Evolutionary conservation across 1,139 yeast species (phyloP), one percentile per base, ranked within the genome.

Genomic region (Zygosaccharomyces sapae): DNA sequence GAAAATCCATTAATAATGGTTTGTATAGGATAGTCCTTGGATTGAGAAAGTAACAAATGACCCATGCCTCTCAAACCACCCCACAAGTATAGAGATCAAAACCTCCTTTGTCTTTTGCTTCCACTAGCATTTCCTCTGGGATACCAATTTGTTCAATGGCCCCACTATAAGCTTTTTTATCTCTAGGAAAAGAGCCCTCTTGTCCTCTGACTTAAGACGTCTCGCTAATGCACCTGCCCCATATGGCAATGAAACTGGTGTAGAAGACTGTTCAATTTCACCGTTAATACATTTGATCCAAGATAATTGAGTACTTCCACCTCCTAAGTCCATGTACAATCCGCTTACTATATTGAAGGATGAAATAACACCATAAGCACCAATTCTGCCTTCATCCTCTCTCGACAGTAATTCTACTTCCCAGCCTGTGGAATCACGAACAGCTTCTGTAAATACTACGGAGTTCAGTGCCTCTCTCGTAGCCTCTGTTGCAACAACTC

Each of bases 21-120:
- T 50, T 77, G 78, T 22, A 77, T 76, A 4, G 81, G 81, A 48
- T 77, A 75, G 10, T 71, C 72, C 34, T 70, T 69, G 36, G 73
- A 73, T 54, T 75, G 76, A 1, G 82, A 73, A 42, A 81, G 67
- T 6, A 81, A 56, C 33, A 80, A 63, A 61, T 79, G 81, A 0
- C 86, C 86, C 47, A 81, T 68, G 2, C 83, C 85, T 54, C 87
- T 70, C 44, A 80, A 69, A 0, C 86, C 86, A 45, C 86, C 86
- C 87, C 87, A 53, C 84, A 79, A 4, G 81, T 76, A 58, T 76
- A 80, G 33, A 81, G 58, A 53, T 78, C 75, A 55, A 76, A 75
- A 0, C 86, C 86, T 9, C 82, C 82, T 33, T 75, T 73, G 25
- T 56, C 55, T 38, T 68, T 66, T 0, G 84, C 82, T 46, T 73